These are phyloP conservation scores for Claviceps sp. DNA, from an alignment of 2,329 filamentous ascomycete genomes.

Conservation along the genomic window DNA sequence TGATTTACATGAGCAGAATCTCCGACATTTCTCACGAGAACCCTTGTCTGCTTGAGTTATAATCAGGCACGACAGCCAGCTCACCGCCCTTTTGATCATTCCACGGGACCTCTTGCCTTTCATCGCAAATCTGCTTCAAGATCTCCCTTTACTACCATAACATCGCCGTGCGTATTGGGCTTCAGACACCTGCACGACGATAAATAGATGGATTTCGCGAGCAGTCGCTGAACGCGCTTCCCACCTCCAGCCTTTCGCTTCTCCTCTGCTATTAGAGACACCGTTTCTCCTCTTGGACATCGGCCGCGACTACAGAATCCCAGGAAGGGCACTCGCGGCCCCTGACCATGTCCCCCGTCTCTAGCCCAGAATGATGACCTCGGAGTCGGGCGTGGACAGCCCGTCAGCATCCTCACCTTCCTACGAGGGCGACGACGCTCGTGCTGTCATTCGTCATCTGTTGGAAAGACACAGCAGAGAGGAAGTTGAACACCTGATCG, in stretches of 20 bases:
- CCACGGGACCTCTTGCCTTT: background rate
- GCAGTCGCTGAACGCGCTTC: background rate
- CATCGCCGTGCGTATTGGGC: background rate
- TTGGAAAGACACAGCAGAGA: constrained; percentile 6
- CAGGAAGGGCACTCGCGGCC: background rate
- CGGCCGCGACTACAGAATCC: background rate
- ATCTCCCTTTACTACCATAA: background rate
- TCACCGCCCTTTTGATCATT: background rate
- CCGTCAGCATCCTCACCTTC: constrained; percentile 4
- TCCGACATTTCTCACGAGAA: background rate
- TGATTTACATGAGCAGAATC: background rate
- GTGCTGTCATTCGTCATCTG: constrained; percentile 6
- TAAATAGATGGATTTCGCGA: background rate
- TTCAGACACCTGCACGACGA: background rate
- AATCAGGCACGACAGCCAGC: background rate
- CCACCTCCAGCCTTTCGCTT: background rate
- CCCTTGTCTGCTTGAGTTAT: background rate
- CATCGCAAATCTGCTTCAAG: background rate
- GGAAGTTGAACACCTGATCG: constrained; percentile 7
- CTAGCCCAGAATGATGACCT: constrained; percentile 10
- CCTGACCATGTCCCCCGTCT: constrained; percentile 7
- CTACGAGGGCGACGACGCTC: constrained; percentile 2
- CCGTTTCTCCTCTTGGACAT: background rate
- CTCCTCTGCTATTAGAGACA: too few species aligned
- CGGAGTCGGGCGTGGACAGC: constrained; percentile 9